These are phyloP conservation scores for Solanum paucissectum DNA, from an alignment of 257 asterid species.

Conservation along the genomic window DNA sequence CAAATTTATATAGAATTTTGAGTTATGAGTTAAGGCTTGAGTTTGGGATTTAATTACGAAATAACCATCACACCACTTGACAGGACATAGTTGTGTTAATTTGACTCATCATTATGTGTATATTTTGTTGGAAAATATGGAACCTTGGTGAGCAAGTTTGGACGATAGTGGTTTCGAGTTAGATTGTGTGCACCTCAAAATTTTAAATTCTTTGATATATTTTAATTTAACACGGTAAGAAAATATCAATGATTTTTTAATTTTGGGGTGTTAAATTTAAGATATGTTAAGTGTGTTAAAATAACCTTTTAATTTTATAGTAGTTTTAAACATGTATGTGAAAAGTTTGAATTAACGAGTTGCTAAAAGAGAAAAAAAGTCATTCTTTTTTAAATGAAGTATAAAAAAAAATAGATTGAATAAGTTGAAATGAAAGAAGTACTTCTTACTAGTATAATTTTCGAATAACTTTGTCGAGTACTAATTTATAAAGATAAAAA, in stretches of 20 bases:
- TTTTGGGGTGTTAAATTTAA: too few relatives aligned
- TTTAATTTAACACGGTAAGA: too few relatives aligned
- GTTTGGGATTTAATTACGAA: neutral
- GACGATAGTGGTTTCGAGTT: rapidly evolving
- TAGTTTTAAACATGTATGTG: too few relatives aligned
- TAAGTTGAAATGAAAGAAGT: neutral
- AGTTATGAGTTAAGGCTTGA: neutral
- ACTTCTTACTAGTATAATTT: neutral
- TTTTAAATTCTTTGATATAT: rapidly evolving
- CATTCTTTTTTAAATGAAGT: too few relatives aligned
- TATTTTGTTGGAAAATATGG: neutral
- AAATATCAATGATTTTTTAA: too few relatives aligned
- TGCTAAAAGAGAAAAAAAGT: too few relatives aligned
- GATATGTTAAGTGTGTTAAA: too few relatives aligned
- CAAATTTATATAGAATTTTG: neutral
- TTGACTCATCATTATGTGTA: neutral
- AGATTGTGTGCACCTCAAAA: neutral
- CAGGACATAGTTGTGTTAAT: neutral
- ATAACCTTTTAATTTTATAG: too few relatives aligned
- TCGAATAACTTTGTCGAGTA: neutral
- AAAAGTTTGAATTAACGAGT: neutral
- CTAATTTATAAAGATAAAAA: neutral
- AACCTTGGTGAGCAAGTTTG: neutral
- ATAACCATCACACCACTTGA: neutral
- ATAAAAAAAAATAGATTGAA: neutral